phyloP scores from a whole-genome alignment of 2,329 filamentous ascomycete species.

The Fusarium incarnatum region DNA sequence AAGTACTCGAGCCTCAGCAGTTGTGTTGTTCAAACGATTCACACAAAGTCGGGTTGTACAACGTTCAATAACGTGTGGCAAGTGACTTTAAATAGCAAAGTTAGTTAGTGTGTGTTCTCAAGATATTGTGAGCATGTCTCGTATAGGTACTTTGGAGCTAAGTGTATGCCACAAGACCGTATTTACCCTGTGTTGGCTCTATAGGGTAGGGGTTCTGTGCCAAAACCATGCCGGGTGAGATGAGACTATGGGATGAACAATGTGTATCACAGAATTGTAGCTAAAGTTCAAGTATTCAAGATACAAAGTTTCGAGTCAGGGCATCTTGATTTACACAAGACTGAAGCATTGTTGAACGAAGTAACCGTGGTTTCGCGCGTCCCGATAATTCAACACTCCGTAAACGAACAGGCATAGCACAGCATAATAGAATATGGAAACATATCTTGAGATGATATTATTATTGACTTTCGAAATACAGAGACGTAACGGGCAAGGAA shows the following conservation, averaged over 20 bases:
- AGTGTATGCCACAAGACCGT: neutral
- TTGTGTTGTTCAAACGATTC: neutral
- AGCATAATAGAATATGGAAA: neutral
- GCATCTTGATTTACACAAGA: neutral
- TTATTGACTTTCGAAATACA: constrained; percentile 39
- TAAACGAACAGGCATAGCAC: neutral
- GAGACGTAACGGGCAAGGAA: neutral
- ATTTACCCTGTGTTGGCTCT: neutral
- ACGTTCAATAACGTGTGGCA: neutral
- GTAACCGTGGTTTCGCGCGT: neutral
- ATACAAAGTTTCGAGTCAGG: neutral
- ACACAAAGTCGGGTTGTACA: no score
- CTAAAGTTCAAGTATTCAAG: neutral
- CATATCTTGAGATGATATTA: constrained; percentile 29
- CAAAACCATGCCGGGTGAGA: neutral
- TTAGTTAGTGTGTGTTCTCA: neutral
- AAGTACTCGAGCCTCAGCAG: neutral
- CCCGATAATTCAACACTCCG: neutral
- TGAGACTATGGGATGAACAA: neutral
- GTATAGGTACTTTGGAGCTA: neutral
- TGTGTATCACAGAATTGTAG: neutral
- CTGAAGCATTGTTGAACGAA: neutral
- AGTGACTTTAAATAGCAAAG: neutral
- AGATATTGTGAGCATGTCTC: neutral
- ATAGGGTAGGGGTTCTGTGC: neutral